A percentile compares a stretch with the other conserved stretches of the same genome.
Conservation (phyloP, 2,329 filamentous ascomycete genomes). For the Penicillium sp. region DNA sequence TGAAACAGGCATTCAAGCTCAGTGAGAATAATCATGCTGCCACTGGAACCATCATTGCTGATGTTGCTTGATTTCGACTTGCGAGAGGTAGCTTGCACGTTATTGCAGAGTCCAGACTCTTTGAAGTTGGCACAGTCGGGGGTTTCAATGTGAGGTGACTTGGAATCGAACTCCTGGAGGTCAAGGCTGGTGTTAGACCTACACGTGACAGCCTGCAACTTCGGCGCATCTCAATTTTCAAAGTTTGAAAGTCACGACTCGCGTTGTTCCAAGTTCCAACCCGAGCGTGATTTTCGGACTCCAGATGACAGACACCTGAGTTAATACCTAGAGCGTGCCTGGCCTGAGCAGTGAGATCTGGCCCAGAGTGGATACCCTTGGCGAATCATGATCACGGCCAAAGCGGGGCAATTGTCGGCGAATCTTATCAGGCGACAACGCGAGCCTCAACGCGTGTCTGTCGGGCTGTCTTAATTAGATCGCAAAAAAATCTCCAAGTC, state of each 20-base stretch:
- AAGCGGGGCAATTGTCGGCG: conserved; percentile 8
- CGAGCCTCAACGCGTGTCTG: neutral
- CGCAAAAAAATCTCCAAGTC: neutral
- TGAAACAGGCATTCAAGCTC: too few species aligned
- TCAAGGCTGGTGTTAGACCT: too few species aligned
- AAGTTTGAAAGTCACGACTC: too few species aligned
- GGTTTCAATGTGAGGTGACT: too few species aligned
- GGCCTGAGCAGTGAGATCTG: neutral
- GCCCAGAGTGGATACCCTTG: neutral
- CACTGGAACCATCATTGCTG: too few species aligned
- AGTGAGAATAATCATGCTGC: too few species aligned
- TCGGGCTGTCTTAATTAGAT: neutral
- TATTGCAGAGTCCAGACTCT: too few species aligned
- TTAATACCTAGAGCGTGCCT: neutral
- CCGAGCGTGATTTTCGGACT: neutral
- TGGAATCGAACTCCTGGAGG: too few species aligned
- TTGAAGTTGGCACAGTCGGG: too few species aligned
- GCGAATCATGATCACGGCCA: conserved; percentile 3
- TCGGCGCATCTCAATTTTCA: neutral
- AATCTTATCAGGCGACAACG: conserved; percentile 2
- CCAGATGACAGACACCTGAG: neutral
- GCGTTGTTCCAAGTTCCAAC: neutral
- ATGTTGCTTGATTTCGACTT: too few species aligned
- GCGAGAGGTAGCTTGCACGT: too few species aligned
- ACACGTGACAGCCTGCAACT: neutral